Percentiles rank a stretch among this genome's conserved stretches.
Conservation (phyloP, 305 asterid genomes). For the Rubia peregrina region DNA sequence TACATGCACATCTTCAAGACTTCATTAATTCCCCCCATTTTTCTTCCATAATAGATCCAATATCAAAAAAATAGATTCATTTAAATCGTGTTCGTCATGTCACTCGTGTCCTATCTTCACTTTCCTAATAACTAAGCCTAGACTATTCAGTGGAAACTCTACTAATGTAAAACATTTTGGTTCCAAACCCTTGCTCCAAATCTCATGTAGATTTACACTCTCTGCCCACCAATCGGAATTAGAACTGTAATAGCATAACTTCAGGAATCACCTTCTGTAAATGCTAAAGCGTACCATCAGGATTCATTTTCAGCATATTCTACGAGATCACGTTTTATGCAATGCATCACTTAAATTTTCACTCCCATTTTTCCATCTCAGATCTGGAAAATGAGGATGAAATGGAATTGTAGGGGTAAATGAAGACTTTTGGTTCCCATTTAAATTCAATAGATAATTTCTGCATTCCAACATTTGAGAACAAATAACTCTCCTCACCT, state of each 20-base stretch:
- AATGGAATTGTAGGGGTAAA: background rate
- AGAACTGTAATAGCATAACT: background rate
- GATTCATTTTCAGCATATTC: background rate
- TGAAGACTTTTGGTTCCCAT: constrained; percentile 2
- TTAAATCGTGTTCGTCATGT: too few species aligned
- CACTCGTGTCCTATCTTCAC: background rate
- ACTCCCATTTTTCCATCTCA: background rate
- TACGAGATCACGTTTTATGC: background rate
- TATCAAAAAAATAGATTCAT: too few species aligned
- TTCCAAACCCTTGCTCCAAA: background rate
- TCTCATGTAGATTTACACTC: background rate
- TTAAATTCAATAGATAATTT: background rate
- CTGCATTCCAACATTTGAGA: background rate
- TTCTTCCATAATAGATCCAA: too few species aligned
- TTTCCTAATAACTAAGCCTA: background rate
- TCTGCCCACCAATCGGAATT: background rate
- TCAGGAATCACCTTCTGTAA: background rate
- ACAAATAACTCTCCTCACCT: background rate
- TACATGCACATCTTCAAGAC: background rate
- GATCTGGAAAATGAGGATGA: constrained; percentile 4
- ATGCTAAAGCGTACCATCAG: background rate
- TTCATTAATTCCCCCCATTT: background rate
- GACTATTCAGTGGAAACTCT: background rate
- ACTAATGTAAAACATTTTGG: background rate
- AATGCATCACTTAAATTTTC: background rate